A percentile compares a stretch with the other conserved stretches of the same genome.
These are phyloP conservation scores for Hypsizygus ulmarius DNA, from an alignment of 1,284 basidiomycete genomes.

Conservation along the genomic window DNA sequence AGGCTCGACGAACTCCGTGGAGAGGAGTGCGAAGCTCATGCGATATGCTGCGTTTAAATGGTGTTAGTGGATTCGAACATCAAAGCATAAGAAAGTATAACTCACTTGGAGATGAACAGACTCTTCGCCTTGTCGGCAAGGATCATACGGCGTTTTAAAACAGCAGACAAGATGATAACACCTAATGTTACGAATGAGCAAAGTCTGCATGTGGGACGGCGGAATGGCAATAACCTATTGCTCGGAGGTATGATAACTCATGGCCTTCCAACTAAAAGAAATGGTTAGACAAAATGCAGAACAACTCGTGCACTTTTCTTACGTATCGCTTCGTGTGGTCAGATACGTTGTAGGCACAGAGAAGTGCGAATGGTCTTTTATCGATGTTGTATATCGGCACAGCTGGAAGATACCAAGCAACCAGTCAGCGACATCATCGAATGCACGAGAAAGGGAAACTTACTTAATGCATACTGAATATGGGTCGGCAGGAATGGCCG, in stretches of 20 bases:
- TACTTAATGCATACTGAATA: slow-evolving; percentile 84
- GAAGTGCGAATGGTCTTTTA: slow-evolving; percentile 87
- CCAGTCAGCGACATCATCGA: slow-evolving; percentile 1
- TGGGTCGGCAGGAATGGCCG: slow-evolving; percentile 75
- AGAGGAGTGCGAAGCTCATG: slow-evolving; percentile 91
- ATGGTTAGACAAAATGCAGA: slow-evolving; percentile 2
- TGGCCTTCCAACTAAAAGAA: slow-evolving; percentile 77
- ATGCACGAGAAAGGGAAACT: slow-evolving; percentile 25
- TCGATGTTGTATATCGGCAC: slow-evolving; percentile 95
- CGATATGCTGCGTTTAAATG: slow-evolving; percentile 64
- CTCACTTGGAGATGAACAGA: slow-evolving; percentile 86
- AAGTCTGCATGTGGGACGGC: not conserved
- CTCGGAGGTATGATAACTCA: slow-evolving; percentile 88
- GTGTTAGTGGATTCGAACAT: slow-evolving; percentile 4
- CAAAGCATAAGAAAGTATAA: slow-evolving; percentile 10
- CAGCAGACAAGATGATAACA: slow-evolving; percentile 92
- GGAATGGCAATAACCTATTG: slow-evolving; percentile 54
- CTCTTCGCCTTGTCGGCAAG: slow-evolving; percentile 93
- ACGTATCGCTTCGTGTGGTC: slow-evolving; percentile 80
- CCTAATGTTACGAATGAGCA: slow-evolving; percentile 41
- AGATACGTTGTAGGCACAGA: slow-evolving; percentile 87
- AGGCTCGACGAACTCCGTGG: slow-evolving; percentile 59
- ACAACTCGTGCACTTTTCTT: slow-evolving; percentile 27
- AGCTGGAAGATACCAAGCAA: slow-evolving; percentile 38
- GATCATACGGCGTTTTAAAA: slow-evolving; percentile 90